Evolutionary conservation across 2,329 filamentous ascomycete species (phyloP), one percentile per base, ranked within the genome.

Genomic region (Scopulariopsis brevicaulis): DNA sequence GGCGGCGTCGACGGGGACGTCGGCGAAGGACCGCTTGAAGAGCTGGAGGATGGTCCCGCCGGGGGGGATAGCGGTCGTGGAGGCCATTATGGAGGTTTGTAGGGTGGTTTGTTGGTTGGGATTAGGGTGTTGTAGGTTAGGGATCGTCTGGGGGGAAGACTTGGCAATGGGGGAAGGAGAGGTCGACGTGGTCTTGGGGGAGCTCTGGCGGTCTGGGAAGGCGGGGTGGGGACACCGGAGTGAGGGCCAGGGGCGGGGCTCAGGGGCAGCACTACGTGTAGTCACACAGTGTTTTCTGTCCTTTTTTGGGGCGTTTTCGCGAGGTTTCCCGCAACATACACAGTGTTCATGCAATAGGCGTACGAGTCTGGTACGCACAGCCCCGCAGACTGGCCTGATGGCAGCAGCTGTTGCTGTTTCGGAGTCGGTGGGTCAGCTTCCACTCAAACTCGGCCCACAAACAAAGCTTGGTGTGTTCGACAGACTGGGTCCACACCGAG

Each of bases 11-110:
- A 96, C 73, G 15, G 89, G 85, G 58, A 97, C 93, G 65, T 93
- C 83, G 63, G 81, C 79, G 76, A 96, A 99, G 66, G 88, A 93
- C 70, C 81, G 81, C 77, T 89, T 88, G 73, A 95, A 80, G 65
- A 85, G 89, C 70, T 95, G 85, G 74, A 97, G 87, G 77, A 92
- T 91, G 66, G 91, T 96, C 66, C 82, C 81, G 63, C 84, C 86
- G 54, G 82, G 73, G 59, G 86, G 84, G 64, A 80, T 75, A 55
- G 71, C 67, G 60, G 70, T 67, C 64, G 76, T 67, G 50, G 54
- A 34, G 62, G 81, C 76, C 81, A 85, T 85, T 67, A 66, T 76
- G 57, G 58, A 34, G 35, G 50, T 60, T 59, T 60, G 58, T 28
- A 56, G 25, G 11, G 35, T 4, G 52, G 32, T 18, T 15, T 52